Conservation (phyloP, 352 stramenopile species). For the Globisporangium perplexum region DNA sequence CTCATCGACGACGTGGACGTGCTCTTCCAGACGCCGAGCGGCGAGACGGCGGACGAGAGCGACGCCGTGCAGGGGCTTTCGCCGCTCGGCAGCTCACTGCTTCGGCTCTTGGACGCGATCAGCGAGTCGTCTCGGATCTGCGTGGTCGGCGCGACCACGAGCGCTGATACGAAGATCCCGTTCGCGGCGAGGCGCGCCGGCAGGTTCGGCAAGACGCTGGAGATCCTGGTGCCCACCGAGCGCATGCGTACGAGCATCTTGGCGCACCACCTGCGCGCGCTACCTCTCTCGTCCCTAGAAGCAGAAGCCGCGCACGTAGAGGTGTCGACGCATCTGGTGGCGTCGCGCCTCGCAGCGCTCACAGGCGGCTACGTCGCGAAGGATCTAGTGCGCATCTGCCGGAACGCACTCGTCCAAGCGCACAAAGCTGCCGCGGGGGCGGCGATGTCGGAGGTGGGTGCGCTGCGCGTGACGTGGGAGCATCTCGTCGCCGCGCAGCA, state of each 20-base stretch:
- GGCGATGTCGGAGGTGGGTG: neutral
- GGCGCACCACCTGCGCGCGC: conserved; percentile 23
- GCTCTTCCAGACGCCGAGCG: conserved; percentile 47
- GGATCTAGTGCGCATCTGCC: conserved; percentile 65
- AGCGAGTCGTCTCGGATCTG: conserved; percentile 26
- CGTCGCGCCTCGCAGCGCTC: conserved; percentile 37
- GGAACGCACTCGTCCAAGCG: conserved; percentile 43
- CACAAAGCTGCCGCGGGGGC: conserved; percentile 7
- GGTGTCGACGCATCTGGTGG: conserved; percentile 6
- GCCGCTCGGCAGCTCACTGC: conserved; percentile 52
- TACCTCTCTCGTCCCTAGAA: conserved; percentile 15
- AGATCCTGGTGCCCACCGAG: conserved; percentile 65
- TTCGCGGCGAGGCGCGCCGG: conserved; percentile 33
- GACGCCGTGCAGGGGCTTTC: conserved; percentile 25
- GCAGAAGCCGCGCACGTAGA: no score
- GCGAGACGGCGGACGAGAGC: conserved; percentile 19
- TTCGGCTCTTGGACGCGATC: conserved; percentile 57
- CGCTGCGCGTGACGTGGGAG: conserved; percentile 24
- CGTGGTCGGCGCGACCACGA: conserved; percentile 42
- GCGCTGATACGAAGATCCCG: conserved; percentile 33
- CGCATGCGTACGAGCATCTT: conserved; percentile 45
- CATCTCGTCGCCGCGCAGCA: conserved; percentile 47
- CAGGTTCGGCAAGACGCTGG: conserved; percentile 51
- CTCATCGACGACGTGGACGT: conserved; percentile 69
- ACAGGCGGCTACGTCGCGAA: conserved; percentile 79